Percentiles rank a stretch among this genome's conserved stretches.
phyloP scores from a whole-genome alignment of 163 green algal genomes.

The Smithsoniella earleae region DNA sequence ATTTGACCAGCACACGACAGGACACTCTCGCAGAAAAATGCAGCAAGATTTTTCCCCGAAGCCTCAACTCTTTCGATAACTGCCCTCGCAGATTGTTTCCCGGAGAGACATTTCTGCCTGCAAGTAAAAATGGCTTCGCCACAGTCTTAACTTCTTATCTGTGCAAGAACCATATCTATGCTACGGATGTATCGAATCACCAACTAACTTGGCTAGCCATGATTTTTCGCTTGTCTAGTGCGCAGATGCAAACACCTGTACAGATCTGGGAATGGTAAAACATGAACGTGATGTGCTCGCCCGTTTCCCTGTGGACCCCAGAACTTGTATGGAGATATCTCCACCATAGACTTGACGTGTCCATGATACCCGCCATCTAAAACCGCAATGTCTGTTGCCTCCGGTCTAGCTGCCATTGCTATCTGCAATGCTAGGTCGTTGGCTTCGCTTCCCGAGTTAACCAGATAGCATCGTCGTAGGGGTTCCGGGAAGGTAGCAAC shows the following conservation, averaged over 20 bases:
- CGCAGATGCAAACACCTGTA: constrained; percentile 43
- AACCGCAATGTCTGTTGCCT: constrained; percentile 31
- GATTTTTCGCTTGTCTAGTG: background rate
- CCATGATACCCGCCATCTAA: constrained; percentile 72
- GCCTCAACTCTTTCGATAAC: constrained; percentile 47
- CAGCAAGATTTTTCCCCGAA: constrained; percentile 47
- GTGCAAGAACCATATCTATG: background rate
- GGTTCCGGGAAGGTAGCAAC: background rate
- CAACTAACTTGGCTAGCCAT: background rate
- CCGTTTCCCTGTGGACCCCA: constrained; percentile 43
- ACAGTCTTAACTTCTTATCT: background rate
- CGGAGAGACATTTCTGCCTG: constrained; percentile 58
- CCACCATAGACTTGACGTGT: constrained; percentile 41
- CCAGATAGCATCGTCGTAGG: constrained; percentile 53
- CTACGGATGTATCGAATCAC: background rate
- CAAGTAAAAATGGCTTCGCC: background rate
- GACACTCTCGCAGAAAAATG: constrained; percentile 67
- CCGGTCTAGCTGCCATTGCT: constrained; percentile 33
- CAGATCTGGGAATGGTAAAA: constrained; percentile 60
- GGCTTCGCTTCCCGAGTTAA: constrained; percentile 66
- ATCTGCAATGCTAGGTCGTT: constrained; percentile 79
- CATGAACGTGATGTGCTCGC: constrained; percentile 39
- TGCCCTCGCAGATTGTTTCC: constrained; percentile 44
- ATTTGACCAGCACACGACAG: constrained; percentile 74
- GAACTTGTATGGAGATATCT: constrained; percentile 53